Base-by-base conservation (phyloP, 192 early-diverging fungal genomes). In the Funneliformis mosseae region DNA sequence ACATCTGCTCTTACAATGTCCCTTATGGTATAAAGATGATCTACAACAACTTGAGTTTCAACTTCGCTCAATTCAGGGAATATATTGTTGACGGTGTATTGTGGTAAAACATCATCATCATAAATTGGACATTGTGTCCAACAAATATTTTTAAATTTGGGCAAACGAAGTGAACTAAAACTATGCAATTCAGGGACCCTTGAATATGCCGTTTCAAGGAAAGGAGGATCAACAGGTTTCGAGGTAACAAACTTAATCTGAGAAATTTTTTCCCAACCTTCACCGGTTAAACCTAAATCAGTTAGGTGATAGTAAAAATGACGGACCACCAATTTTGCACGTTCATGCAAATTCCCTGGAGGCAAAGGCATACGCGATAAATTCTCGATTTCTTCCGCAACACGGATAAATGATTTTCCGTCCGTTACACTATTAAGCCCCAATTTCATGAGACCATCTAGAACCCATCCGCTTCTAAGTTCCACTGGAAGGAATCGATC, bases 61-160 rank as follows among this genome's bases (percentile, higher is more conserved):
- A 33, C 11, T 38, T 33, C 25, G 33, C n/a, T 18, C 25, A 67
- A 14, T 18, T 67, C 33, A 33, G 25, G 27, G 33, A 33, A 38
- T 16, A 33, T 23, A 5, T 33, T 67, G 12, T 5, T 33, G 14
- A 67, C 11, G 33, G 0, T 38, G 4, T 21, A 12, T 14, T 27
- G 12, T 67, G 64, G 64, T 4, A 55, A 21, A 55, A 55, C 50
- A 33, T 67, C 11, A 67, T 67, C 64, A 33, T 67, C 64, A 67
- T 33, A 67, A 28, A 67, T 33, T 67, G 64, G 14, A 16, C 25
- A 67, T 67, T 67, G 64, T 18, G 64, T 67, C 64, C 64, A 67
- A 4, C 27, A 27, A 38, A 67, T 27, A 67, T 67, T 67, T 14
- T 14, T 33, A 67, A 33, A 67, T 67, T 67, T 67, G 1, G 64